Base-by-base conservation (phyloP, 164 flowering plant genomes). In the Pachysandra terminalis region DNA sequence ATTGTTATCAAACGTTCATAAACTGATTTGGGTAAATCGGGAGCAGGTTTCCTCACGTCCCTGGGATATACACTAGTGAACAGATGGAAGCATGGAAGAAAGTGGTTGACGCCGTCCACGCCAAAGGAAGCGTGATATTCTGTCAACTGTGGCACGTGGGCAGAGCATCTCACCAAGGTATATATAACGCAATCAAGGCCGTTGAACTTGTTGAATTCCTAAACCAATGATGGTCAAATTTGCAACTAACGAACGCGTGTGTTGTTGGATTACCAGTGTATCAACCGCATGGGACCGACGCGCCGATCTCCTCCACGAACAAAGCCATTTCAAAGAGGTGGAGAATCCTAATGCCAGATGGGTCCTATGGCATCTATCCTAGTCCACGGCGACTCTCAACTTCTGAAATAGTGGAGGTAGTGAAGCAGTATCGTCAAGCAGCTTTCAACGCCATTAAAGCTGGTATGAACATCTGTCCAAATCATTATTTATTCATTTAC, bases 121-220 rank as follows among this genome's bases (percentile, higher is more conserved):
- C 75, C 27, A 77, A 77, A 49, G 85, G 87, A 3, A 62, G 77
- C 56, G 14, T 85, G 27, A 71, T 85, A 9, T 85, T 85, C 75
- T 85, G 89, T 64, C 89, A 85, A 72, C 67, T 85, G 21, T 83
- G 87, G 87, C 89, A 85, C 63, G 85, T 82, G 0, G 98, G 98
- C 64, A 90, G 98, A 1, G 96, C 93, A 9, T 93, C 98, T 40
- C 83, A 88, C 72, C 82, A 45, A 76, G 95, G 96, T 92, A n/a
- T n/a, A n/a, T n/a, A n/a, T n/a, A 41, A n/a, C 7, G 37, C 37
- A 32, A 32, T 32, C 37, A 32, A 7, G 3, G 37, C 37, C 37
- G 37, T 32, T 32, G n/a, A n/a, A n/a, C 37, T 3, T 32, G 5
- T 32, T 32, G 37, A 32, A 32, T 32, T 3, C 37, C 37, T 32